Evolutionary conservation across 2,329 filamentous ascomycete species (phyloP).

Genomic region (Madurella fahalii): DNA sequence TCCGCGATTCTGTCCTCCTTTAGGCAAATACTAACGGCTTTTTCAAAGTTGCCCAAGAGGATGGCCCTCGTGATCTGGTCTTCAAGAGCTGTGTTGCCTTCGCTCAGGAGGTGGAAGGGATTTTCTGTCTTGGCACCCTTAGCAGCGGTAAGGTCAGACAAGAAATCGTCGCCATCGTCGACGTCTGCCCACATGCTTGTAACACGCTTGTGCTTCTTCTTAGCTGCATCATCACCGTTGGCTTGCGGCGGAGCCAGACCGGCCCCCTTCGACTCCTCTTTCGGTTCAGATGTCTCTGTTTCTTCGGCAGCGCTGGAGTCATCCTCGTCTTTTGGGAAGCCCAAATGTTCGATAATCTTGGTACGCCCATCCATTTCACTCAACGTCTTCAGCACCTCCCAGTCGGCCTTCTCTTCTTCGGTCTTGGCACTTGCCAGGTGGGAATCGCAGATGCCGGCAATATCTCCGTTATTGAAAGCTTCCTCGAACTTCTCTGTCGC

Average conservation of each 20-base stretch:
- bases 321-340: conserved; percentile 62
- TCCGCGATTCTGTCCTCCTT: conserved; percentile 88
- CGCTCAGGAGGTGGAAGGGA: conserved; percentile 84
- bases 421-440: conserved; percentile 71
- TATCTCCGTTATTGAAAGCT: conserved; percentile 71
- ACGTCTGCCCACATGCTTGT: conserved; percentile 76
- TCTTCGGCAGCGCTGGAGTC: conserved; percentile 29
- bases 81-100: conserved; percentile 78
- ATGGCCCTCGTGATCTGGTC: conserved; percentile 82
- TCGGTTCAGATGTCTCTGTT: conserved; percentile 12
- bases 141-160: conserved; percentile 77
- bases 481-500: conserved; percentile 85
- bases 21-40: conserved; percentile 82
- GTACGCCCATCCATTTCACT: conserved; percentile 81
- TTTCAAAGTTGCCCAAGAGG: conserved; percentile 85
- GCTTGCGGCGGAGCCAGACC: conserved; percentile 33
- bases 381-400: conserved; percentile 88
- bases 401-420: conserved; percentile 92
- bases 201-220: conserved; percentile 60
- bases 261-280: conserved; percentile 22
- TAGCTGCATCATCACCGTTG: conserved; percentile 44
- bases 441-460: conserved; percentile 73
- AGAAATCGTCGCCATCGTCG: conserved; percentile 75
- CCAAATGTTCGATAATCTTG: conserved; percentile 82
- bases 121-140: conserved; percentile 92